These are phyloP conservation scores for Groenewaldozyma salmanticensis DNA, from an alignment of 805 yeast genomes.

Conservation along the genomic window DNA sequence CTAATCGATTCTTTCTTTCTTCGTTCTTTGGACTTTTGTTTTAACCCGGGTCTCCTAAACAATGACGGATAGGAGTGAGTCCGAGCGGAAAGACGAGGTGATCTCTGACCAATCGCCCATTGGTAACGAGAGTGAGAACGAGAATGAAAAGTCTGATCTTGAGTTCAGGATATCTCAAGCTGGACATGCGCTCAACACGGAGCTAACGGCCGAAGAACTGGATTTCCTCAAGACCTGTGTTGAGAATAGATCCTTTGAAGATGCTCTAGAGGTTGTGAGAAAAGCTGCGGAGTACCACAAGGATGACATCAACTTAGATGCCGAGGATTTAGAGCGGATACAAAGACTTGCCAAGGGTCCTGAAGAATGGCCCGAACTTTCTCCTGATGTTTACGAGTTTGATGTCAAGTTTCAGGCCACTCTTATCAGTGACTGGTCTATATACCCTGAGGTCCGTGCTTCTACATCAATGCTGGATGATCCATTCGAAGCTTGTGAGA, in stretches of 20 bases:
- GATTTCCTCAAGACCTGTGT: conserved; percentile 1
- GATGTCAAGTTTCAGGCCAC: conserved; percentile 33
- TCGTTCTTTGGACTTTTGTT: no score
- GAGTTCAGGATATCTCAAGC: conserved; percentile 26
- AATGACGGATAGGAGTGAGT: no score
- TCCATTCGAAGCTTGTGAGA: conserved; percentile 37
- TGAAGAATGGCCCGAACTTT: conserved; percentile 17
- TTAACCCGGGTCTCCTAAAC: no score
- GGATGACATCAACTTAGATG: conserved; percentile 39
- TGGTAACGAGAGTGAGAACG: conserved; percentile 36
- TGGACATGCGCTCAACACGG: conserved; percentile 41
- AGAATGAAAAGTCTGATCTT: conserved; percentile 26
- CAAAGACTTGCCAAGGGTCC: conserved; percentile 23
- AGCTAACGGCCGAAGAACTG: conserved; percentile 30
- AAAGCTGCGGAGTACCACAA: conserved; percentile 33
- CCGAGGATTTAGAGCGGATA: conserved; percentile 28
- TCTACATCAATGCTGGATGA: conserved; percentile 43
- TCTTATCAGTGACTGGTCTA: conserved; percentile 33
- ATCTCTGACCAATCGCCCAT: no score
- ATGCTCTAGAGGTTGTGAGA: conserved; percentile 19
- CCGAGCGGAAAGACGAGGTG: no score
- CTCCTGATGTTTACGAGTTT: conserved; percentile 21
- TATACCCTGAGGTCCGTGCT: conserved; percentile 52
- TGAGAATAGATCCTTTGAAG: conserved; percentile 1
- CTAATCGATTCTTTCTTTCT: no score